Conservation (phyloP, 805 yeast species). For the Spathaspora sp. region DNA sequence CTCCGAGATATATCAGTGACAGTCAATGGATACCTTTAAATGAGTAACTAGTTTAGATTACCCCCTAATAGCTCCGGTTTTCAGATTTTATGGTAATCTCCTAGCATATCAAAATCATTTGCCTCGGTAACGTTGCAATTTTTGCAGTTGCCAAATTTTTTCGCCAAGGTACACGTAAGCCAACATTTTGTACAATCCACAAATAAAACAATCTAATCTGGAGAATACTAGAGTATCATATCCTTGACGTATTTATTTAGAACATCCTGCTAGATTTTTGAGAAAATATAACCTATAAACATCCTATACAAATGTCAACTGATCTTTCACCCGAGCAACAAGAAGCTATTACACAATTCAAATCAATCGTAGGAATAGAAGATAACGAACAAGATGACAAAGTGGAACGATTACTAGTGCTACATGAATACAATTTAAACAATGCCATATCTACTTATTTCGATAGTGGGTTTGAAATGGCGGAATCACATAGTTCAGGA, state of each 20-base stretch:
- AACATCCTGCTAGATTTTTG: neutral
- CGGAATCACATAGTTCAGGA: conserved; percentile 11
- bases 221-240: neutral
- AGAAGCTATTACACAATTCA: conserved; percentile 13
- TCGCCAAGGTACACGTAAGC: too few species aligned
- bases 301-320: neutral
- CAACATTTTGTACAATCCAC: too few species aligned
- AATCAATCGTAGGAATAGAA: conserved; percentile 16
- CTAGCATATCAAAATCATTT: too few species aligned
- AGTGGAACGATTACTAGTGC: conserved; percentile 43
- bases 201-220: neutral
- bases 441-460: conserved; percentile 58
- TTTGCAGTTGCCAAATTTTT: too few species aligned
- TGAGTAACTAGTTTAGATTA: too few species aligned
- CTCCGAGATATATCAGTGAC: too few species aligned
- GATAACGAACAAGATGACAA: conserved; percentile 45
- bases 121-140: too few species aligned
- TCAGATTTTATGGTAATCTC: too few species aligned
- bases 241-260: too few species aligned
- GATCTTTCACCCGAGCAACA: conserved; percentile 2
- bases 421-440: conserved; percentile 60
- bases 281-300: neutral
- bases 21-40: too few species aligned
- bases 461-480: conserved; percentile 41
- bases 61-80: too few species aligned